Evolutionary conservation across 805 yeast species (phyloP).

Genomic region (Candida incommunis): DNA sequence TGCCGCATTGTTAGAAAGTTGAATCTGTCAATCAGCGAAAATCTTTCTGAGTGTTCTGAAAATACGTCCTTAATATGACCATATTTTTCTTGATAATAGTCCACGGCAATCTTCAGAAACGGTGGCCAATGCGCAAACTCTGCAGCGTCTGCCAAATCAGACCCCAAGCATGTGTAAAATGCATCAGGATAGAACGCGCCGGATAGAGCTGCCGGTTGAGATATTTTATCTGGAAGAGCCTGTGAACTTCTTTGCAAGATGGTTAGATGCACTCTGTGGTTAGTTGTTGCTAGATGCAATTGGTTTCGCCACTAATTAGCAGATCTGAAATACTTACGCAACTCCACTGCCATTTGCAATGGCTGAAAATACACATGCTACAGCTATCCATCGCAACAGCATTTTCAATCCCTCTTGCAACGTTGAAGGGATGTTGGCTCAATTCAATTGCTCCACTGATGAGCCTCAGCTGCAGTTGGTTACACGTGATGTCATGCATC

Average conservation of each 20-base stretch:
- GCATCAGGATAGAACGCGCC: slow-evolving; percentile 64
- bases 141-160: slow-evolving; percentile 29
- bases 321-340: slow-evolving; percentile 13
- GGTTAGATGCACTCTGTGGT: slow-evolving; percentile 12
- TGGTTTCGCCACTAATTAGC: background rate
- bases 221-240: slow-evolving; percentile 23
- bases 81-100: slow-evolving; percentile 26
- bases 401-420: background rate
- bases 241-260: slow-evolving; percentile 11
- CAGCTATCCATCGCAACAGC: background rate
- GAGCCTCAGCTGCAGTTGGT: too few species aligned
- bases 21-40: background rate
- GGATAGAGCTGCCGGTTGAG: slow-evolving; percentile 25
- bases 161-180: slow-evolving; percentile 43
- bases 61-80: slow-evolving; percentile 1
- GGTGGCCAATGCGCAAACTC: slow-evolving; percentile 65
- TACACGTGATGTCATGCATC: too few species aligned
- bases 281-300: background rate
- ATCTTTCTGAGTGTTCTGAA: background rate
- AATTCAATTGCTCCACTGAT: too few species aligned
- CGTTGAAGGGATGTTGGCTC: too few species aligned
- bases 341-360: slow-evolving; percentile 11
- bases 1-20: background rate
- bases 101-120: slow-evolving; percentile 34
- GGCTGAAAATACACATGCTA: slow-evolving; percentile 6